A percentile compares a stretch with the other conserved stretches of the same genome.
phyloP scores from a whole-genome alignment of 2,329 filamentous ascomycete genomes.

The Ceratocystiopsis brevicomis region DNA sequence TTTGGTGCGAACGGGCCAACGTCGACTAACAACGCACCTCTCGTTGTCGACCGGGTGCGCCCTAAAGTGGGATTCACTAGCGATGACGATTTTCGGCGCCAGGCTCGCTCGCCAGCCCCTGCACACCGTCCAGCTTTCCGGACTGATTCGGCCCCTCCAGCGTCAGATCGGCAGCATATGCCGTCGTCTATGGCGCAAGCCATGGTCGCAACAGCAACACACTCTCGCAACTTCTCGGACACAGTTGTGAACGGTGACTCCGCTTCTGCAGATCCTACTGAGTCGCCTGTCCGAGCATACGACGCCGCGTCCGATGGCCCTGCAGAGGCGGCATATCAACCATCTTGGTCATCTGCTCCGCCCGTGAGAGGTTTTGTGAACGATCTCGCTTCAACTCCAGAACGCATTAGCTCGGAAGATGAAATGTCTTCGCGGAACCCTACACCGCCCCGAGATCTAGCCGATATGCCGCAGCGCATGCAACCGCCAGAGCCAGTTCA shows the following conservation, averaged over 20 bases:
- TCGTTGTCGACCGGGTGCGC: no score
- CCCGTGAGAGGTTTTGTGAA: slow-evolving; percentile 20
- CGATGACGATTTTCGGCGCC: slow-evolving; percentile 23
- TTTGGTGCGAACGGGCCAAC: slow-evolving; percentile 19
- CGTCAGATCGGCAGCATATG: slow-evolving; percentile 18
- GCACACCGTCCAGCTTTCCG: slow-evolving; percentile 20
- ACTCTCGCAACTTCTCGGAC: slow-evolving; percentile 31
- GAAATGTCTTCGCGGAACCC: slow-evolving; percentile 20
- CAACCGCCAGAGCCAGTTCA: slow-evolving; percentile 59
- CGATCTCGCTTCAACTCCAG: slow-evolving; percentile 28
- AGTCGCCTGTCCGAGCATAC: no score
- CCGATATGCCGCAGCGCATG: slow-evolving; percentile 32
- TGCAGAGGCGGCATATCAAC: no score
- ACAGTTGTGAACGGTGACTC: slow-evolving; percentile 14
- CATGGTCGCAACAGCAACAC: slow-evolving; percentile 12
- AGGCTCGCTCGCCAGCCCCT: slow-evolving; percentile 32
- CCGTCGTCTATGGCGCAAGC: slow-evolving; percentile 17
- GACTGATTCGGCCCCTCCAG: slow-evolving; percentile 32
- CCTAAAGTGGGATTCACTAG: no score
- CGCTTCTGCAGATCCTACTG: no score
- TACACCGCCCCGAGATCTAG: slow-evolving; percentile 28
- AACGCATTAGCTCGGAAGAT: slow-evolving; percentile 38
- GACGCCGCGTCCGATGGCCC: background rate
- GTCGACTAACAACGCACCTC: no score
- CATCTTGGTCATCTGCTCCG: slow-evolving; percentile 8